phyloP scores from a whole-genome alignment of 1,284 basidiomycete genomes.

The Ceratobasidium sp. region DNA sequence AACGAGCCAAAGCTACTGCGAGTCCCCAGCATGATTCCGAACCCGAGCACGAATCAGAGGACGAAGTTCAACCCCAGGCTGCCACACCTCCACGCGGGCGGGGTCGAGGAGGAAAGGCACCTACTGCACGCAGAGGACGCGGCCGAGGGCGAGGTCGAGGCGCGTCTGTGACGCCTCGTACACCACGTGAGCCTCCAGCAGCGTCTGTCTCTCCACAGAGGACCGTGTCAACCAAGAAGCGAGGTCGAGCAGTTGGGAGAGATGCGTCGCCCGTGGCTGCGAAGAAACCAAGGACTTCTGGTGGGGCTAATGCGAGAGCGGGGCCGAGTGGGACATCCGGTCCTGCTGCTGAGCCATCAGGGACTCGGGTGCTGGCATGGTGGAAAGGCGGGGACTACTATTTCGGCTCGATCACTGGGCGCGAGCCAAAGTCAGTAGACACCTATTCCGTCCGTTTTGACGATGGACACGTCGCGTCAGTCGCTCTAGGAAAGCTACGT shows the following conservation, averaged over 20 bases:
- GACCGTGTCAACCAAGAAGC: constrained; percentile 44
- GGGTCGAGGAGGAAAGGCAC: constrained; percentile 1
- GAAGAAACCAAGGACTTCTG: constrained; percentile 38
- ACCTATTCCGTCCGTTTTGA: constrained; percentile 64
- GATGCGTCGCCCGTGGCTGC: constrained; percentile 48
- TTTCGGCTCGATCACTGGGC: constrained; percentile 60
- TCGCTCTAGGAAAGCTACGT: constrained; percentile 66
- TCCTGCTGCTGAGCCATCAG: constrained; percentile 45
- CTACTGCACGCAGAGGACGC: constrained; percentile 52
- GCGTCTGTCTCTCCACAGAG: constrained; percentile 34
- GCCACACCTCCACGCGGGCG: constrained; percentile 16
- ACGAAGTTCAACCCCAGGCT: constrained; percentile 11
- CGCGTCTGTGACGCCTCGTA: constrained; percentile 48
- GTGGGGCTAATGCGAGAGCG: constrained; percentile 11
- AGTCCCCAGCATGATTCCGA: constrained; percentile 14
- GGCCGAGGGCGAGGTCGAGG: constrained; percentile 59
- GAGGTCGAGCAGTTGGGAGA: constrained; percentile 16
- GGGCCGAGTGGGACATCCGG: not conserved
- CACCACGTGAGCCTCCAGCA: constrained; percentile 49
- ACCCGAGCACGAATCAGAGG: constrained; percentile 27
- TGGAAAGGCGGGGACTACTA: constrained; percentile 75
- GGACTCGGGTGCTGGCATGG: constrained; percentile 71
- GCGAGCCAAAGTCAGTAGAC: constrained; percentile 50
- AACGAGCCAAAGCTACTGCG: not conserved
- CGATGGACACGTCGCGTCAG: constrained; percentile 60